Conservation (phyloP, 2,329 filamentous ascomycete species). For the Volutella citrinella region DNA sequence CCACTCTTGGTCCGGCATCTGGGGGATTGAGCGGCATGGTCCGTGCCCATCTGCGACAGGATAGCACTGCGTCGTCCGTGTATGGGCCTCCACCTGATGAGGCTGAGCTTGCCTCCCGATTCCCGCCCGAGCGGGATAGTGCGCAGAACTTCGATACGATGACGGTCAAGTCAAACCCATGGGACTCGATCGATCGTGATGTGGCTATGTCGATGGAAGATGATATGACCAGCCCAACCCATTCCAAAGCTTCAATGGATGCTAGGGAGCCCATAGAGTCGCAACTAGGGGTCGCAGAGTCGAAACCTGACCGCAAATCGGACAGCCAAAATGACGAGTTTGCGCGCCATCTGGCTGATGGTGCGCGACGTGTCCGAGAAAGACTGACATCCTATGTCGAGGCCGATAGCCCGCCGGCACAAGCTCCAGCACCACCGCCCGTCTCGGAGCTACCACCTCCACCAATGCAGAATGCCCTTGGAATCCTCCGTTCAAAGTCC, state of each 20-base stretch:
- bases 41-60: slow-evolving; percentile 76
- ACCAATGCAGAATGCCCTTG: slow-evolving; percentile 54
- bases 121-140: slow-evolving; percentile 36
- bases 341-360: slow-evolving; percentile 67
- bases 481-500: slow-evolving; percentile 62
- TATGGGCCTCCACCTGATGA: slow-evolving; percentile 52
- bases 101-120: slow-evolving; percentile 24
- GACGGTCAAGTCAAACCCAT: slow-evolving; percentile 39
- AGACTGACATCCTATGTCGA: slow-evolving; percentile 68
- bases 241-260: slow-evolving; percentile 18
- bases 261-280: slow-evolving; percentile 3
- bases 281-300: slow-evolving; percentile 6
- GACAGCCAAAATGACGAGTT: slow-evolving; percentile 63
- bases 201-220: slow-evolving; percentile 24
- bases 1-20: slow-evolving; percentile 66
- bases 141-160: slow-evolving; percentile 18
- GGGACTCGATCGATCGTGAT: slow-evolving; percentile 37
- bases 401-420: slow-evolving; percentile 47
- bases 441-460: slow-evolving; percentile 40
- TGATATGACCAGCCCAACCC: slow-evolving; percentile 18
- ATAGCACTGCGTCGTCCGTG: slow-evolving; percentile 79
- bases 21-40: slow-evolving; percentile 76
- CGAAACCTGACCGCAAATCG: slow-evolving; percentile 35
- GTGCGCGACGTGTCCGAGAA: slow-evolving; percentile 69
- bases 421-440: slow-evolving; percentile 21